Evolutionary conservation across 345 rosid genomes (phyloP).

Genomic region (Arabis hirsuta): DNA sequence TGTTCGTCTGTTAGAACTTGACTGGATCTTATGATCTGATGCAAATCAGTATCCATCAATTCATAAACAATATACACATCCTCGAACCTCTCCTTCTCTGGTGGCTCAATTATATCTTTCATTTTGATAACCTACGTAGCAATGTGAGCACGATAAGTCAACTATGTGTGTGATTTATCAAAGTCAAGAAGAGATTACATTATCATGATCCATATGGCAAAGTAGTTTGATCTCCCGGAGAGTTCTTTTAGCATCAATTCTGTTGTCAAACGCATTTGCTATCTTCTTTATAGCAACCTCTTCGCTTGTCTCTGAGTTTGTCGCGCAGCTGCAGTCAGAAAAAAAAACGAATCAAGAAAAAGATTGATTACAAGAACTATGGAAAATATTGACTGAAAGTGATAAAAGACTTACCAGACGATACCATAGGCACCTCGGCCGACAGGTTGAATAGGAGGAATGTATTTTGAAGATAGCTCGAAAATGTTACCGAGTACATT

Average conservation of each 20-base stretch:
- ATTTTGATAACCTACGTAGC: constrained; percentile 68
- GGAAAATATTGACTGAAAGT: background rate
- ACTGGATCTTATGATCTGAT: constrained; percentile 80
- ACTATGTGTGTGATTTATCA: constrained; percentile 7
- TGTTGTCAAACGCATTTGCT: constrained; percentile 87
- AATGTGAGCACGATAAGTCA: constrained; percentile 1
- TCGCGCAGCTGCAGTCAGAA: constrained; percentile 60
- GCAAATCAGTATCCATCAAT: constrained; percentile 91
- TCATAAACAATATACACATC: constrained; percentile 91
- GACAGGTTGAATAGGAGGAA: constrained; percentile 81
- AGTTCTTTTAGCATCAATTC: constrained; percentile 89
- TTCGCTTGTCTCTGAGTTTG: constrained; percentile 74
- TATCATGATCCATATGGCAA: constrained; percentile 87
- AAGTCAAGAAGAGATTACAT: constrained; percentile 49
- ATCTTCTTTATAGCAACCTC: constrained; percentile 94
- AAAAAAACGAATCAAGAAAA: background rate
- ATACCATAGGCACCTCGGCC: constrained; percentile 94
- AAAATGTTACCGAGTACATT: constrained; percentile 72
- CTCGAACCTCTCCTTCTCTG: constrained; percentile 66
- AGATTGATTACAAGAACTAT: background rate
- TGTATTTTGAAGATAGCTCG: constrained; percentile 69
- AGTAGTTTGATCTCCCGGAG: constrained; percentile 94
- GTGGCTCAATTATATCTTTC: constrained; percentile 83
- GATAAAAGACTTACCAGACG: constrained; percentile 63
- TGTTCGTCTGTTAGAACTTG: constrained; percentile 87